Percentiles rank a stretch among this genome's conserved stretches.
Conservation (phyloP, 1,284 basidiomycete species). For the Hypsizygus ulmarius region DNA sequence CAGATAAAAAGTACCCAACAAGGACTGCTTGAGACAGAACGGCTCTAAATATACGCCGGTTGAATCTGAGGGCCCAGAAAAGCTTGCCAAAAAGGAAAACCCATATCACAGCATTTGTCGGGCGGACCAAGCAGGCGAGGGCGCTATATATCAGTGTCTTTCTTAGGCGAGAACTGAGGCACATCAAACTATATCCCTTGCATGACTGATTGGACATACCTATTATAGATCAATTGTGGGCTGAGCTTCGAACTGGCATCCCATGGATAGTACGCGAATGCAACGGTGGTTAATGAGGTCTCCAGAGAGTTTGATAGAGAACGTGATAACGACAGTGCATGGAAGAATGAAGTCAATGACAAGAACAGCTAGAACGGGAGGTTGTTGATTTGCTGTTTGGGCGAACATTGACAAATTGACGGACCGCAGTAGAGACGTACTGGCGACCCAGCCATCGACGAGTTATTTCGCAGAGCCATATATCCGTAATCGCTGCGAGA, state of each 20-base stretch:
- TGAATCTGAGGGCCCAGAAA: conserved; percentile 44
- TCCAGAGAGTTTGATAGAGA: conserved; percentile 94
- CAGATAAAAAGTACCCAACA: conserved; percentile 42
- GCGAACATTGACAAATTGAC: conserved; percentile 26
- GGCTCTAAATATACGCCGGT: conserved; percentile 27
- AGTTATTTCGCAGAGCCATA: conserved; percentile 68
- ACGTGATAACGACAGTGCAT: conserved; percentile 80
- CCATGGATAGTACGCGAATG: conserved; percentile 82
- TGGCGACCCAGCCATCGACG: conserved; percentile 54
- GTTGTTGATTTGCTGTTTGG: too few species aligned
- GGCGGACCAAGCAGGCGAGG: conserved; percentile 76
- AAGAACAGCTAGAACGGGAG: conserved; percentile 69
- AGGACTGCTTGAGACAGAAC: conserved; percentile 37
- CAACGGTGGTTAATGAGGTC: conserved; percentile 79
- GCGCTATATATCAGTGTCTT: conserved; percentile 56
- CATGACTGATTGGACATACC: conserved; percentile 21
- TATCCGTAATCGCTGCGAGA: conserved; percentile 82
- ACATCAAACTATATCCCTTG: conserved; percentile 1
- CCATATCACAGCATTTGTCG: conserved; percentile 90
- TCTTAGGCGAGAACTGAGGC: conserved; percentile 27
- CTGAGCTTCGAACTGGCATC: conserved; percentile 34
- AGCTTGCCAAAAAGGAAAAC: conserved; percentile 59
- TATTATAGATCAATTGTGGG: conserved; percentile 35
- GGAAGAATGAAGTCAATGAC: conserved; percentile 85
- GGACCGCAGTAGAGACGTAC: conserved; percentile 64